phyloP scores from a whole-genome alignment of 2,329 filamentous ascomycete species.

The Dothidotthia symphoricarpi region DNA sequence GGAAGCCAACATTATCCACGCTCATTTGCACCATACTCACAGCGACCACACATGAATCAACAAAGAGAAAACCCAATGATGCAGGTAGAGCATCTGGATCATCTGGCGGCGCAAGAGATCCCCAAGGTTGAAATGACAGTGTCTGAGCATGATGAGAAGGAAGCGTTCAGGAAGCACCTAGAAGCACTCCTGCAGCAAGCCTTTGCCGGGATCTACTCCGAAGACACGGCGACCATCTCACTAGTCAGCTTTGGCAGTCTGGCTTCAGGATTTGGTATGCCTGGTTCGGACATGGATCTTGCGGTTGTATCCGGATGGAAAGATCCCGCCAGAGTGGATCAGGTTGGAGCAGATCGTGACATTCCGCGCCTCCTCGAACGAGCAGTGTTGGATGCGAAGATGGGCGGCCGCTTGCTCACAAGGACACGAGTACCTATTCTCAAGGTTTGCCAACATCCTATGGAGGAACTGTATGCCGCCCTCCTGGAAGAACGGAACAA shows the following conservation, averaged over 20 bases:
- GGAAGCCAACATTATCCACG: conserved; percentile 10
- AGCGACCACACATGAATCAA: conserved; percentile 16
- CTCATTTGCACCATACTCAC: conserved; percentile 12
- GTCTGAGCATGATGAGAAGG: conserved; percentile 67
- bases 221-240: conserved; percentile 56
- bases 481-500: conserved; percentile 65
- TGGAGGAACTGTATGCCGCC: conserved; percentile 57
- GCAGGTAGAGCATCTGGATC: conserved; percentile 47
- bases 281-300: conserved; percentile 88
- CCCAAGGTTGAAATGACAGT: conserved; percentile 61
- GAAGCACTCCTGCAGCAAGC: conserved; percentile 63
- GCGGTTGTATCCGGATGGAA: conserved; percentile 65
- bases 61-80: conserved; percentile 26
- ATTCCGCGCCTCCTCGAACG: conserved; percentile 76
- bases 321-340: conserved; percentile 15
- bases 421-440: conserved; percentile 83
- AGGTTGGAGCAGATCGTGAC: conserved; percentile 50
- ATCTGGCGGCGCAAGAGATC: conserved; percentile 50
- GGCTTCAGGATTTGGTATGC: conserved; percentile 80
- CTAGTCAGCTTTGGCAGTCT: conserved; percentile 80
- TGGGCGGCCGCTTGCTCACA: conserved; percentile 74
- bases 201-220: conserved; percentile 52
- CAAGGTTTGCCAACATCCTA: conserved; percentile 75
- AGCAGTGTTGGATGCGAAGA: conserved; percentile 66
- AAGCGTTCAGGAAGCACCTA: conserved; percentile 64